Conservation (phyloP, 2,329 filamentous ascomycete genomes). For the Alternaria sp. region DNA sequence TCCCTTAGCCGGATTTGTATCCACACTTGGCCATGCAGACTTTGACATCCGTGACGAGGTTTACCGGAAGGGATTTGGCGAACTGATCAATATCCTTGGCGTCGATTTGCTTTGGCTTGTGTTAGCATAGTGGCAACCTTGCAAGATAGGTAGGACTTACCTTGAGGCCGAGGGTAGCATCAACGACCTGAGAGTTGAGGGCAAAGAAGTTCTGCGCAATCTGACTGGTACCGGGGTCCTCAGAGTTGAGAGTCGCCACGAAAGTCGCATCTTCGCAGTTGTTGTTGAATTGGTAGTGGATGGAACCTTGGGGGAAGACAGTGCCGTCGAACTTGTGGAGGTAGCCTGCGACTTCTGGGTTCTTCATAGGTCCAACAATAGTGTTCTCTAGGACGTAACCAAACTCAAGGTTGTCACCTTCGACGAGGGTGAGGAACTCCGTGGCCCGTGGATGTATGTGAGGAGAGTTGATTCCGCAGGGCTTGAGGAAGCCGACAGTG, state of each 20-base stretch:
- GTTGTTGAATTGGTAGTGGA: constrained; percentile 61
- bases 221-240: constrained; percentile 54
- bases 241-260: constrained; percentile 54
- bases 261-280: constrained; percentile 56
- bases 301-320: constrained; percentile 57
- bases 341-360: constrained; percentile 51
- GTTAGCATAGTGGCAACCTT: background rate
- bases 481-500: constrained; percentile 51
- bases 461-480: constrained; percentile 59
- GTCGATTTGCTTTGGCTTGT: constrained; percentile 15
- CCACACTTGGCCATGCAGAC: constrained; percentile 61
- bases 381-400: constrained; percentile 59
- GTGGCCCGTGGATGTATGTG: constrained; percentile 60
- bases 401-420: constrained; percentile 52
- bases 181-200: constrained; percentile 47
- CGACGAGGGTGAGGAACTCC: constrained; percentile 58
- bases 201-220: constrained; percentile 57
- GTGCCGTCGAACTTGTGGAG: constrained; percentile 56
- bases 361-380: constrained; percentile 42
- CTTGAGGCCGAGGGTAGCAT: constrained; percentile 35
- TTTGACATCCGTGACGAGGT: constrained; percentile 63
- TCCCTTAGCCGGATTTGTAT: background rate
- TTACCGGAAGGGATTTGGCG: constrained; percentile 53
- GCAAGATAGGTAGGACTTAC: too few relatives aligned
- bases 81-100: constrained; percentile 50